phyloP scores from a whole-genome alignment of 805 yeast genomes.

The Monosporozyma unispora region DNA sequence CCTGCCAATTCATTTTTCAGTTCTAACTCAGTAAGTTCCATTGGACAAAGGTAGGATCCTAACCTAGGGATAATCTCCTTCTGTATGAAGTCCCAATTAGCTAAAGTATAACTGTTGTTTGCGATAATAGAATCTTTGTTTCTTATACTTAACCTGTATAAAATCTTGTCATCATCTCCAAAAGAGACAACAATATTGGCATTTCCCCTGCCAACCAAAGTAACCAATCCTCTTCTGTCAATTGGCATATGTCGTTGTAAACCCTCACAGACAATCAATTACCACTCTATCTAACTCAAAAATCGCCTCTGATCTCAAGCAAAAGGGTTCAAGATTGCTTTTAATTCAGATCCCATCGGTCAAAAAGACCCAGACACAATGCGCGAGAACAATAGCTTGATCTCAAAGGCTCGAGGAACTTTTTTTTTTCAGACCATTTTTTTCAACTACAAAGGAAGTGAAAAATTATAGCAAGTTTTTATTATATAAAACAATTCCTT shows the following conservation, averaged over 20 bases:
- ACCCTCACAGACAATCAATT: too few species aligned
- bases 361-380: not conserved
- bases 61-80: constrained; percentile 9
- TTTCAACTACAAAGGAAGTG: not conserved
- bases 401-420: not conserved
- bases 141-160: constrained; percentile 23
- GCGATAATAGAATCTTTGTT: constrained; percentile 8
- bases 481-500: not conserved
- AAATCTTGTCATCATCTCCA: constrained; percentile 5
- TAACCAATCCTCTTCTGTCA: not conserved
- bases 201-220: constrained; percentile 3
- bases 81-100: constrained; percentile 14
- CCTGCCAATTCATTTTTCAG: not conserved
- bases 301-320: not conserved
- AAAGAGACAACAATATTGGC: not conserved
- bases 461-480: not conserved
- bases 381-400: not conserved
- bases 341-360: not conserved
- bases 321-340: not conserved
- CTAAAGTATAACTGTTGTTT: constrained; percentile 18
- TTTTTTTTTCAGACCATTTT: not conserved
- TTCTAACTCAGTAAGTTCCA: constrained; percentile 9
- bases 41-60: constrained; percentile 4
- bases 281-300: not conserved
- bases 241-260: not conserved